Conservation (phyloP, 495 filamentous ascomycete species). For the Tuber melanosporum region DNA sequence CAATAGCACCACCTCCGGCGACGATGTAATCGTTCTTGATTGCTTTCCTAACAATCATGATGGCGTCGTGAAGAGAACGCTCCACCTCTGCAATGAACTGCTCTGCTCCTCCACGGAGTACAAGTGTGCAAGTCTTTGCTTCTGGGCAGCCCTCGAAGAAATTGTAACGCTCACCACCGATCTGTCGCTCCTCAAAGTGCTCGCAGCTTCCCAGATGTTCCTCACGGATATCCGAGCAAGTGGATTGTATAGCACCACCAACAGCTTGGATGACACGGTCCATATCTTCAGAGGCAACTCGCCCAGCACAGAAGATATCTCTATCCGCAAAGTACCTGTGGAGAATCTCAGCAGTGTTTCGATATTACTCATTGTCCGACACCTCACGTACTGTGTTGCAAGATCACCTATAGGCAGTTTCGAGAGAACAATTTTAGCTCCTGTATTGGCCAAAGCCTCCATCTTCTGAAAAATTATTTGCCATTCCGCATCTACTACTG, state of each 20-base stretch:
- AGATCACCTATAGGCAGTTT: conserved; percentile 97
- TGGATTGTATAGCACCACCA: conserved; percentile 85
- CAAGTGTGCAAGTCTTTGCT: conserved; percentile 93
- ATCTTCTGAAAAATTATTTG: conserved; percentile 99
- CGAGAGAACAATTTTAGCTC: conserved; percentile 91
- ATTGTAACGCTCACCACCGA: conserved; percentile 95
- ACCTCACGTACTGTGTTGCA: conserved; percentile 70
- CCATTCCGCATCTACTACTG: conserved; percentile 98
- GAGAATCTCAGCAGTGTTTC: conserved; percentile 21
- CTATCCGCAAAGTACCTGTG: conserved; percentile 84
- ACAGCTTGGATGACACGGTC: conserved; percentile 94
- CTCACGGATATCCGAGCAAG: conserved; percentile 87
- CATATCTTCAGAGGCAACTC: conserved; percentile 87
- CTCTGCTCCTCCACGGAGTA: conserved; percentile 91
- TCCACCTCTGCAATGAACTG: conserved; percentile 99
- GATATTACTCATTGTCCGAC: background rate
- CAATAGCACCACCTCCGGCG: conserved; percentile 85
- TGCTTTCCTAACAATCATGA: conserved; percentile 98
- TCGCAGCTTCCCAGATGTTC: conserved; percentile 90
- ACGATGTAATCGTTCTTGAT: conserved; percentile 91
- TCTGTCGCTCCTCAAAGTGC: conserved; percentile 88
- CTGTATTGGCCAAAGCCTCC: conserved; percentile 83
- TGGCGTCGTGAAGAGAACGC: conserved; percentile 92
- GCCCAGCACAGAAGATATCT: conserved; percentile 96
- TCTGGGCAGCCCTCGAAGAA: conserved; percentile 92